Base-by-base conservation (phyloP, 768 basidiomycete genomes). In the Xerocomus brunneocitrinus region DNA sequence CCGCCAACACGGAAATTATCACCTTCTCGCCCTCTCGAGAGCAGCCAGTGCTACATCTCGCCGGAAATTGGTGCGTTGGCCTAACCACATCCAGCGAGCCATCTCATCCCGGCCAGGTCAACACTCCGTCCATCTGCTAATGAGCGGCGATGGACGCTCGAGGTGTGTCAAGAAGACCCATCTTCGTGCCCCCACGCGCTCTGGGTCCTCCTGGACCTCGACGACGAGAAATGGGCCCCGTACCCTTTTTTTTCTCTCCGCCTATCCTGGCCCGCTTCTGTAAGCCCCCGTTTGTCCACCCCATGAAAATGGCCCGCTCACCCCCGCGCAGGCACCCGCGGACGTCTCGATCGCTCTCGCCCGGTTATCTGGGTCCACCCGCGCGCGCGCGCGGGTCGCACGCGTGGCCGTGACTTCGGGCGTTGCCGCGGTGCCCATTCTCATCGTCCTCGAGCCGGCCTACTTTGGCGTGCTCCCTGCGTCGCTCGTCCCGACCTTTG, bases 1-100 rank as follows among this genome's bases (percentile, higher is more conserved):
- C 68, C 47, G 82, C 77, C 22, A 85, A 87, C 66, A 87, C 85
- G 34, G 83, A 87, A 70, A 85, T 87, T 59, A 67, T 82, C 64
- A 82, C 81, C 64, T 82, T 86, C 62, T 64, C 62, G 25, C 68
- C 73, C 43, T 59, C 67, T 14, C 66, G 65, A 39, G 19, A 19
- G 19, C 60, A 14, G 55, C 44, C 51, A 8, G 56, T 56, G 24
- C 58, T 30, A 52, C 44, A 24, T 19, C 44, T 59, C 16, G 52
- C 66, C 60, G 63, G 64, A 68, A 69, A 71, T 62, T 58, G 66
- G 61, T 65, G 58, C 59, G 61, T 58, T 49, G 19, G 19, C 51
- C 44, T 41, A 25, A 3, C 47, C 47, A 28, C 36, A 27, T 5
- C 24, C 47, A 36, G 35, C 22, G 32, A 47, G 14, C 34, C 27